Conservation (phyloP, 495 filamentous ascomycete genomes). For the Diplogelasinospora grovesii region DNA sequence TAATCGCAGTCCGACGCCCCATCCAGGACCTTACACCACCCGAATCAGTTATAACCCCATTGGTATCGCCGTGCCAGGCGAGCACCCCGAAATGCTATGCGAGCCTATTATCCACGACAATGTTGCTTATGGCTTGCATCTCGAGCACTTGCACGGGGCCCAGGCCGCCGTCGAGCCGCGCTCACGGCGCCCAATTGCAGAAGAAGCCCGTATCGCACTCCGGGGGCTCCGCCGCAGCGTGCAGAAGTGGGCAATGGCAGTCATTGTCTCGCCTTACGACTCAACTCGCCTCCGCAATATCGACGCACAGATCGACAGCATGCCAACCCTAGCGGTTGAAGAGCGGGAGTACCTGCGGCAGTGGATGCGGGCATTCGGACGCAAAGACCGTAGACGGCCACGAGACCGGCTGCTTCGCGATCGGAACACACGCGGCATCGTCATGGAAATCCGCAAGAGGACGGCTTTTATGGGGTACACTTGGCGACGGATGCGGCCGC, state of each 20-base stretch:
- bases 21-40: not conserved
- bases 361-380: conserved; percentile 14
- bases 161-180: not conserved
- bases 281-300: conserved; percentile 33
- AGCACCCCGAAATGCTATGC: no score
- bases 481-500: conserved; percentile 48
- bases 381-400: conserved; percentile 48
- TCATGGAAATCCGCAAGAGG: conserved; percentile 70
- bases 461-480: conserved; percentile 89
- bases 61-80: no score
- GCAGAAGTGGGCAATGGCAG: conserved; percentile 33
- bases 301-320: conserved; percentile 41
- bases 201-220: conserved; percentile 24
- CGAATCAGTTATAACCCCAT: no score
- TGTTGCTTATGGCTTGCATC: no score
- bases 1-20: no score
- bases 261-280: conserved; percentile 40
- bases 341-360: conserved; percentile 11
- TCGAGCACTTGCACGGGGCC: no score
- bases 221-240: conserved; percentile 28
- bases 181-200: not conserved
- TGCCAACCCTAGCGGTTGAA: conserved; percentile 9
- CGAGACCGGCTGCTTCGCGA: conserved; percentile 78
- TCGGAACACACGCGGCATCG: conserved; percentile 50
- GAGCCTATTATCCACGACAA: no score